Evolutionary conservation across 352 stramenopile genomes (phyloP), one percentile per base, ranked within the genome.

Genomic region (Phytophthora idaei): DNA sequence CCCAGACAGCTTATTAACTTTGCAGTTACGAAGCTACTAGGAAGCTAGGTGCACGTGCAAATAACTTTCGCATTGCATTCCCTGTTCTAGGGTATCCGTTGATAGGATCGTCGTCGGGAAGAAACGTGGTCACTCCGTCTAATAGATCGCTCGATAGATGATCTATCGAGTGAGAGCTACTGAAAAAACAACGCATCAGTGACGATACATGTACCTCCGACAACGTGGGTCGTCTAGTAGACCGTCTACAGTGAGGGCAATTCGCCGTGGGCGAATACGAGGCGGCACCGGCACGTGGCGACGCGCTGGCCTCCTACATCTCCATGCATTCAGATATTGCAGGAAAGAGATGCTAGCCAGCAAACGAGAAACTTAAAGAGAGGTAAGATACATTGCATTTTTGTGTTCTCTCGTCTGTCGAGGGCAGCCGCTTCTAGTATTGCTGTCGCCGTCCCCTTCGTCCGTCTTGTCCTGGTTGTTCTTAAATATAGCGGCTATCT

Each of bases 401-500:
- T 67, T 69, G 48, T 67, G 46, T 60, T 74, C 50, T 66, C 49
- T 71, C 49, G 17, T 64, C 39, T 47, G 44, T 47, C 29, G 29
- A 15, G 42, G 45, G 50, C 41, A 54, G 11, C 49, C 15, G 42
- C 48, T 39, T 49, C 49, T 57, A 53, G 49, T 47, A 5, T 60
- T 64, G 56, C 36, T 66, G 53, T 60, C 48, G 29, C 37, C 52
- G 21, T 29, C 59, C 54, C 17, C 50, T 42, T 62, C 46, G 21
- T 66, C 28, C 48, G 28, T 67, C 48, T 44, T 55, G 28, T 67
- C 48, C 31, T 55, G 48, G 41, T 64, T 50, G 46, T 45, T 68
- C 45, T 73, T 77, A 77, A 77, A 77, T 77, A 77, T 73, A 77
- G 49, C 47, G 67, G 60, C 65, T 74, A 74, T 74, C 65, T 77